phyloP scores from a whole-genome alignment of 2,329 filamentous ascomycete genomes.

The Xylariaceae sp. region DNA sequence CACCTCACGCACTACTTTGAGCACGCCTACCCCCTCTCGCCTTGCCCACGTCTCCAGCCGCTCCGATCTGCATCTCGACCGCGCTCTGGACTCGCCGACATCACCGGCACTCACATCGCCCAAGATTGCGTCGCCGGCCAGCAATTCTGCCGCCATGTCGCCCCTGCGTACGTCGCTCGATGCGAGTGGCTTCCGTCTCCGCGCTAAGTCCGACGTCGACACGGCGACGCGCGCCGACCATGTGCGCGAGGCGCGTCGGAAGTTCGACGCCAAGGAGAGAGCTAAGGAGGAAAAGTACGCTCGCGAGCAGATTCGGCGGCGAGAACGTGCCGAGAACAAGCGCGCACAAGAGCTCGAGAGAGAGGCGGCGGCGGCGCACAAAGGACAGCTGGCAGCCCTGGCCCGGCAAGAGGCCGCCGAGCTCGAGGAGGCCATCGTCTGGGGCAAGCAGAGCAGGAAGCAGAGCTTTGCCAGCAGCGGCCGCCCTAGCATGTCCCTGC shows the following conservation, averaged over 20 bases:
- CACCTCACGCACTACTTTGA: conserved; percentile 25
- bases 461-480: conserved; percentile 22
- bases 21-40: conserved; percentile 27
- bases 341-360: conserved; percentile 46
- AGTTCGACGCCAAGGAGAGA: conserved; percentile 55
- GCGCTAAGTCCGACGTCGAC: conserved; percentile 53
- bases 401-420: conserved; percentile 30
- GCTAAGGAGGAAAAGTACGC: conserved; percentile 56
- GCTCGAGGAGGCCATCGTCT: conserved; percentile 23
- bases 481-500: conserved; percentile 20
- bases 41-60: conserved; percentile 38
- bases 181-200: conserved; percentile 47
- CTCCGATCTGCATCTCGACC: conserved; percentile 39
- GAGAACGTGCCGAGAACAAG: conserved; percentile 51
- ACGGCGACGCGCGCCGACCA: conserved; percentile 47
- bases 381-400: conserved; percentile 36
- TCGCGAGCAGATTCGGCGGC: conserved; percentile 48
- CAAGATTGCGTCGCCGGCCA: conserved; percentile 25
- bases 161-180: conserved; percentile 54
- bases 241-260: conserved; percentile 53
- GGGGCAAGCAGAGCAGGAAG: conserved; percentile 23
- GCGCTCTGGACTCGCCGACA: conserved; percentile 29
- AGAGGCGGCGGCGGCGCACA: conserved; percentile 34
- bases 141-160: conserved; percentile 35
- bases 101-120: conserved; percentile 19